Percentiles rank a stretch among this genome's conserved stretches.
Evolutionary conservation across 2,329 filamentous ascomycete genomes (phyloP).

Genomic region (Pseudogymnoascus sp.): DNA sequence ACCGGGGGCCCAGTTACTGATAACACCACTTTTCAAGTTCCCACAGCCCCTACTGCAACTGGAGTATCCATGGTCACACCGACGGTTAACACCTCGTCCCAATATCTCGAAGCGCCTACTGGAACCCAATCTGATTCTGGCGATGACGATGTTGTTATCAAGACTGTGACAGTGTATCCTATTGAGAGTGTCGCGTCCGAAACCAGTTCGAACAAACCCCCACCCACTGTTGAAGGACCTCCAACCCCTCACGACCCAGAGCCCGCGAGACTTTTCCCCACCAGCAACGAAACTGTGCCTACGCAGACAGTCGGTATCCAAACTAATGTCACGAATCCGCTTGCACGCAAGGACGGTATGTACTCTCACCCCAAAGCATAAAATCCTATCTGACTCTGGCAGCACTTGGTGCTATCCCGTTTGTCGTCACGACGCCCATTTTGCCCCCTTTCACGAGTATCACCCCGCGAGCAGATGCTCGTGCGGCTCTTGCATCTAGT

Average conservation of each 20-base stretch:
- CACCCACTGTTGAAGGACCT: not conserved
- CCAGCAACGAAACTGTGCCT: not conserved
- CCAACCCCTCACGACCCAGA: not conserved
- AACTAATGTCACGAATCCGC: not conserved
- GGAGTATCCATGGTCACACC: not conserved
- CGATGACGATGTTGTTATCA: not conserved
- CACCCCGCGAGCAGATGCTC: not conserved
- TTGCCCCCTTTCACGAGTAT: not conserved
- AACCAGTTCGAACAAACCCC: not conserved
- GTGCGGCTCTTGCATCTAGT: not conserved
- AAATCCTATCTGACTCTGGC: not conserved
- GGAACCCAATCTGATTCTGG: not conserved
- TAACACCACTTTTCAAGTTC: not conserved
- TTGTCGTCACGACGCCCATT: not conserved
- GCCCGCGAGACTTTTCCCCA: not conserved
- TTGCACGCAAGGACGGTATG: not conserved
- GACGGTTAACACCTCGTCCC: not conserved
- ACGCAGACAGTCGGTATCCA: not conserved
- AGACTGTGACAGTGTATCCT: not conserved
- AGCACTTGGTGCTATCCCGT: not conserved
- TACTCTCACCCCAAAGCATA: not conserved
- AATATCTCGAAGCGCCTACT: not conserved
- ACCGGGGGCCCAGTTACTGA: not conserved
- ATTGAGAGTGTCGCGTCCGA: not conserved
- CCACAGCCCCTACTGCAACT: not conserved